phyloP scores from a whole-genome alignment of 2,329 filamentous ascomycete genomes.

The Fusarium agapanthi region DNA sequence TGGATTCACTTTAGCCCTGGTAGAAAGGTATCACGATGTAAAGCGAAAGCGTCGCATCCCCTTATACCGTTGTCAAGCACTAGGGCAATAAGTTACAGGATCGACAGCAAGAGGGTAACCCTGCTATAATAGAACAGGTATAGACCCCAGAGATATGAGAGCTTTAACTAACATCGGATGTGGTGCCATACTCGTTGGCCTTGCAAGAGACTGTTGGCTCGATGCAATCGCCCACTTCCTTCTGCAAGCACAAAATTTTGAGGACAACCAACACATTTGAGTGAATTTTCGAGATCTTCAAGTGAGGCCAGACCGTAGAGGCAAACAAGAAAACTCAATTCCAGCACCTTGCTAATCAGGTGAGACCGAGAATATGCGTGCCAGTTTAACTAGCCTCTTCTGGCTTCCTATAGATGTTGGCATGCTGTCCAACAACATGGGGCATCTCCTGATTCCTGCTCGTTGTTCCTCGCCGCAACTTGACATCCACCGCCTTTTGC shows the following conservation, averaged over 20 bases:
- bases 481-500: slow-evolving; percentile 36
- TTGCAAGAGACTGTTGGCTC: slow-evolving; percentile 22
- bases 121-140: not conserved
- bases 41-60: not conserved
- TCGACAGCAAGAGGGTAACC: not conserved
- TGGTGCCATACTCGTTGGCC: slow-evolving; percentile 5
- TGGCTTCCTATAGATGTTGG: slow-evolving; percentile 13
- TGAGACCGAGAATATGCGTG: slow-evolving; percentile 37
- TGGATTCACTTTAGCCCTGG: not conserved
- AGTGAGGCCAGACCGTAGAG: not conserved
- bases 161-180: slow-evolving; percentile 12
- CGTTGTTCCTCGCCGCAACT: not conserved
- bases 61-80: not conserved
- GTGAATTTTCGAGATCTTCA: not conserved
- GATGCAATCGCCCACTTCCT: slow-evolving; percentile 5
- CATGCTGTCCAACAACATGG: not conserved
- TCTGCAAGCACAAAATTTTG: not conserved
- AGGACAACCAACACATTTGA: slow-evolving; percentile 14
- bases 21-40: not conserved
- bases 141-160: not conserved
- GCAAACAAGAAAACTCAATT: not conserved
- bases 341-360: slow-evolving; percentile 30
- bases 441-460: not conserved
- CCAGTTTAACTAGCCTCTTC: slow-evolving; percentile 9
- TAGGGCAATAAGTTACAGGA: not conserved